A percentile compares a stretch with the other conserved stretches of the same genome.
These are phyloP conservation scores for Candida saitoana DNA, from an alignment of 805 yeast species.

Conservation along the genomic window DNA sequence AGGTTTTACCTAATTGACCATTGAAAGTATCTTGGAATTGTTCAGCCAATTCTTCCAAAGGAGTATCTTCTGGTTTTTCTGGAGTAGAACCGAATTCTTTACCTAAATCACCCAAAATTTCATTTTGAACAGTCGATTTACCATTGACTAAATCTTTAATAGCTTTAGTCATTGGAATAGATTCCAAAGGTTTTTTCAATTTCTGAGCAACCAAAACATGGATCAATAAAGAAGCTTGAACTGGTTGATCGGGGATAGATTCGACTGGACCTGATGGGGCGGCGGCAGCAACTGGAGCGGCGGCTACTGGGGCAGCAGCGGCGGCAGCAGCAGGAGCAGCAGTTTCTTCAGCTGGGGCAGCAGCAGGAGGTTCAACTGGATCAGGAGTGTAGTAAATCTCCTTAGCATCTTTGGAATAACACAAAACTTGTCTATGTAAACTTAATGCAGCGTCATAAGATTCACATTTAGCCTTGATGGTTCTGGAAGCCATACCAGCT, in stretches of 20 bases:
- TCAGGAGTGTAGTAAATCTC: conserved; percentile 94
- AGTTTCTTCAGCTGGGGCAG: conserved; percentile 41
- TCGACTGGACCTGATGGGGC: conserved; percentile 79
- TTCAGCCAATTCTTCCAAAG: conserved; percentile 92
- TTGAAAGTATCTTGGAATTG: conserved; percentile 85
- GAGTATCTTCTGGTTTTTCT: conserved; percentile 98
- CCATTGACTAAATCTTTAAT: conserved; percentile 98
- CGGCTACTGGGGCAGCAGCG: conserved; percentile 56
- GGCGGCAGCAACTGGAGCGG: conserved; percentile 55
- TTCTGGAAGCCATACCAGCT: conserved; percentile 98
- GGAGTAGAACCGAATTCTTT: conserved; percentile 98
- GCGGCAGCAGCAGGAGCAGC: conserved; percentile 52
- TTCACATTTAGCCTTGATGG: conserved; percentile 92
- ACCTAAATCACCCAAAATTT: conserved; percentile 96
- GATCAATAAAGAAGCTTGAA: conserved; percentile 73
- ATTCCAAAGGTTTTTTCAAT: conserved; percentile 84
- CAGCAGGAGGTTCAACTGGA: conserved; percentile 50
- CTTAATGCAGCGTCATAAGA: conserved; percentile 97
- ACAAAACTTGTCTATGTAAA: conserved; percentile 86
- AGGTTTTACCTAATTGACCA: conserved; percentile 91
- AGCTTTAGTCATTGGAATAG: conserved; percentile 84
- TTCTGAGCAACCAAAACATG: conserved; percentile 94
- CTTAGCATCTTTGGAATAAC: conserved; percentile 93
- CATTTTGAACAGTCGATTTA: conserved; percentile 97
- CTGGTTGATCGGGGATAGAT: conserved; percentile 84